Evolutionary conservation across 2,329 filamentous ascomycete species (phyloP).

Genomic region (Apiospora hydei): DNA sequence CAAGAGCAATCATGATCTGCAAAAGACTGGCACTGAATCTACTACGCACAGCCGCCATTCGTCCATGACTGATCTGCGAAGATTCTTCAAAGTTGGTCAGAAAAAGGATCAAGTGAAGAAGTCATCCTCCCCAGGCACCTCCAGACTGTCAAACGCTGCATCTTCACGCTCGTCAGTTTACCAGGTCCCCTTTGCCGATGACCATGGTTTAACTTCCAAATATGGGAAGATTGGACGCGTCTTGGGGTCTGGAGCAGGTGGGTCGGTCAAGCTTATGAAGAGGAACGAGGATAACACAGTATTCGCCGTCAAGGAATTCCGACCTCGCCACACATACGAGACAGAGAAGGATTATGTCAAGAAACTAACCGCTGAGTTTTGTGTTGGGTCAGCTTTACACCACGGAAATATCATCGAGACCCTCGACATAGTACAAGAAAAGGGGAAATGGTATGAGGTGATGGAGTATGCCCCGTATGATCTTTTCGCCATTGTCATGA

Average conservation of each 20-base stretch:
- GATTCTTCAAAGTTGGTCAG: slow-evolving; percentile 88
- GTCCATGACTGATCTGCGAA: slow-evolving; percentile 93
- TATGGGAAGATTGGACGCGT: slow-evolving; percentile 97
- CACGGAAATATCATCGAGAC: slow-evolving; percentile 99
- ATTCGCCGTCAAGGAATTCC: slow-evolving; percentile 97
- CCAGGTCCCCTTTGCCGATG: slow-evolving; percentile 89
- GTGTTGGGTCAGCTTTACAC: slow-evolving; percentile 94
- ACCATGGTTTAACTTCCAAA: slow-evolving; percentile 87
- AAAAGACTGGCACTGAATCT: slow-evolving; percentile 55
- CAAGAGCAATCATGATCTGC: slow-evolving; percentile 51
- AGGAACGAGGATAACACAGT: slow-evolving; percentile 90
- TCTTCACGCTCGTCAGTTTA: slow-evolving; percentile 55
- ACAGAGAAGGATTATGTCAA: slow-evolving; percentile 96
- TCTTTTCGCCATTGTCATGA: slow-evolving; percentile 98
- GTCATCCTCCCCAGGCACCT: slow-evolving; percentile 67
- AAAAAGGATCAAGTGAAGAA: slow-evolving; percentile 67
- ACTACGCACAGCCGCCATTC: slow-evolving; percentile 66
- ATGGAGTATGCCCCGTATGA: slow-evolving; percentile 99
- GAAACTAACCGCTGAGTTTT: slow-evolving; percentile 98
- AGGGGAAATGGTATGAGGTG: slow-evolving; percentile 94
- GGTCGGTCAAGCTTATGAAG: slow-evolving; percentile 93
- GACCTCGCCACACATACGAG: slow-evolving; percentile 90
- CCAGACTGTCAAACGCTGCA: slow-evolving; percentile 56
- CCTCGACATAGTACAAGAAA: slow-evolving; percentile 94
- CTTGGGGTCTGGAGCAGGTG: slow-evolving; percentile 90